Evolutionary conservation across 192 early-diverging fungal species (phyloP), one percentile per base, ranked within the genome.

Genomic region (Backusella parvicylindrica): DNA sequence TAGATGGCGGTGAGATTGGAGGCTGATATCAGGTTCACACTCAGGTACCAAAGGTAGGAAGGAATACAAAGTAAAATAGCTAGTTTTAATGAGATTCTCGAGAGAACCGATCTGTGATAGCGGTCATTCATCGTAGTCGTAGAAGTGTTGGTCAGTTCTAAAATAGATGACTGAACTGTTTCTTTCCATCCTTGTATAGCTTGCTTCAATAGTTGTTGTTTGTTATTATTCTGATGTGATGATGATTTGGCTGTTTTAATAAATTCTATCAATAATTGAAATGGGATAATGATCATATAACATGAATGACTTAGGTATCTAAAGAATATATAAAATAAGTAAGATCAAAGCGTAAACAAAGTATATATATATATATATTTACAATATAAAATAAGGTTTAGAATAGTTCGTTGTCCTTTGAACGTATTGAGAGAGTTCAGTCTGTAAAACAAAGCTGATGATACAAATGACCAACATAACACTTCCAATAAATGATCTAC

Each of bases 11-110:
- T 94, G 36, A 94, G 80, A 70, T 90, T 93, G 16, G 92, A 88
- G 86, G 92, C 94, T 32, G 90, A 86, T 4, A 87, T 91, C 43
- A 92, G 81, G 11, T 86, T 86, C 31, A 94, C 88, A 6, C 92
- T 88, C 64, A 89, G 80, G 68, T 96, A 96, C 94, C 94, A 96
- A 50, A 91, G 79, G 71, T 94, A 94, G 18, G 92, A 85, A 33
- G 89, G 86, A 13, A 90, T 71, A 71, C 90, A 92, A 68, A 94
- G 82, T 23, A 91, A 66, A 13, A 83, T 75, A 0, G 91, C 85
- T 35, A 94, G 85, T 11, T 73, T 56, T 8, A 71, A 11, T 21
- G 33, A 33, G 40, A 21, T 47, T 21, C 18, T 35, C 28, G 63
- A 1, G 49, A 66, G 30, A 36, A 13, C 33, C 49, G 26, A 31